phyloP scores from a whole-genome alignment of 257 asterid species.

The Solanum chiquidenum region DNA sequence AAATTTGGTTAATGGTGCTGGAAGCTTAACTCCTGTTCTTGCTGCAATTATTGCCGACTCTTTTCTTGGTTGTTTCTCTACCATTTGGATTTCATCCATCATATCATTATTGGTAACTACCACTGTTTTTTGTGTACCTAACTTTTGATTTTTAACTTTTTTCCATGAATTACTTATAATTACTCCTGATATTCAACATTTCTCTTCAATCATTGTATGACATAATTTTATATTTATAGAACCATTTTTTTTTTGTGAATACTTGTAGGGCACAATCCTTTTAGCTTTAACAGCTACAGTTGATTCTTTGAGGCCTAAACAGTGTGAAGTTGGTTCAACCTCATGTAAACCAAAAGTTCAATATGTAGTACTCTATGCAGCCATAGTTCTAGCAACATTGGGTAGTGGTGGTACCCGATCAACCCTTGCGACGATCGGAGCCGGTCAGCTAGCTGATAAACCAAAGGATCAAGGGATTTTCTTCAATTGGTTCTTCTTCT shows the following conservation, averaged over 20 bases:
- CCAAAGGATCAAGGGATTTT: slow-evolving; percentile 17
- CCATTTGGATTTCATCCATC: slow-evolving; percentile 36
- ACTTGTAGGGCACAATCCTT: slow-evolving; percentile 31
- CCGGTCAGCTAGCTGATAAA: slow-evolving; percentile 19
- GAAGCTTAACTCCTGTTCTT: slow-evolving; percentile 21
- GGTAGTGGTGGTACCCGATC: slow-evolving; percentile 33
- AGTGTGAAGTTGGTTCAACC: slow-evolving; percentile 8
- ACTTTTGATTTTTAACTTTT: no score
- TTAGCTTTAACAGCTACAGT: slow-evolving; percentile 25
- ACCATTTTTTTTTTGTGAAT: no score
- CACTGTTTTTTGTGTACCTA: neutral
- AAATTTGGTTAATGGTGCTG: slow-evolving; percentile 22
- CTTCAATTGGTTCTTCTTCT: slow-evolving; percentile 36
- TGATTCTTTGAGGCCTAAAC: slow-evolving; percentile 20
- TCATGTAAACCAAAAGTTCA: slow-evolving; percentile 23
- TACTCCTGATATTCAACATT: no score
- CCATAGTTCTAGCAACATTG: slow-evolving; percentile 13
- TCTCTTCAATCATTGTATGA: no score
- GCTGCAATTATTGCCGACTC: slow-evolving; percentile 48
- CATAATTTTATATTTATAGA: no score
- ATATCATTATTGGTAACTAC: slow-evolving; percentile 29
- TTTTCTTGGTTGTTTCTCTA: slow-evolving; percentile 32
- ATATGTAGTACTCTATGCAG: slow-evolving; percentile 18
- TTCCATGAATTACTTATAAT: no score
- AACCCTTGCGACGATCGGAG: slow-evolving; percentile 37